Evolutionary conservation across 2,329 filamentous ascomycete genomes (phyloP).

Genomic region (Neurospora sp.): DNA sequence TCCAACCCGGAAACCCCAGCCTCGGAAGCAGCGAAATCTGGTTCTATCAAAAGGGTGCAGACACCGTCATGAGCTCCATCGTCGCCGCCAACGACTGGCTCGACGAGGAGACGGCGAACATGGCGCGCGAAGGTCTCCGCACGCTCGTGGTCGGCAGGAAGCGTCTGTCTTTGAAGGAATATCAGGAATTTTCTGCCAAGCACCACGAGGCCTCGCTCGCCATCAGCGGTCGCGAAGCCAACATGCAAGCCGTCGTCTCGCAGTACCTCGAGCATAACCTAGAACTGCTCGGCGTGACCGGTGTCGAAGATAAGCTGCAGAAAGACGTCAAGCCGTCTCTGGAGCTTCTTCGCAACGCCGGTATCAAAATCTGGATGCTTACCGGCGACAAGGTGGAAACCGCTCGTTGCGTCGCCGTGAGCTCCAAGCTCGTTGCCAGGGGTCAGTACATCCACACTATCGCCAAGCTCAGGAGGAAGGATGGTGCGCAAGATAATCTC

Average conservation of each 20-base stretch:
- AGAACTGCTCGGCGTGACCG: constrained; percentile 91
- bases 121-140: constrained; percentile 91
- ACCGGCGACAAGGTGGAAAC: constrained; percentile 98
- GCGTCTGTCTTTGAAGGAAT: constrained; percentile 67
- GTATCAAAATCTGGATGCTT: constrained; percentile 99
- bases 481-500: constrained; percentile 77
- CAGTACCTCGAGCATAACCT: constrained; percentile 79
- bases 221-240: constrained; percentile 68
- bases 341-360: constrained; percentile 89
- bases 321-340: constrained; percentile 91
- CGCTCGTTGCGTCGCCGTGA: constrained; percentile 89
- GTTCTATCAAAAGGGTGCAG: constrained; percentile 98
- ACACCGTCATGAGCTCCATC: constrained; percentile 95
- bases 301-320: constrained; percentile 94
- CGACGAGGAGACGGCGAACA: constrained; percentile 98
- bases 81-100: constrained; percentile 97
- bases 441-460: constrained; percentile 96
- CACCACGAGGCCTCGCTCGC: constrained; percentile 75
- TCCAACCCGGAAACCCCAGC: constrained; percentile 35
- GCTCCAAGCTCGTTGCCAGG: constrained; percentile 83
- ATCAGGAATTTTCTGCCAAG: constrained; percentile 65
- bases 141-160: constrained; percentile 94
- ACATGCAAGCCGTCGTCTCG: constrained; percentile 71
- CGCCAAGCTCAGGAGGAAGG: constrained; percentile 71
- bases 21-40: constrained; percentile 70